These are phyloP conservation scores for Dryas alaskensis DNA, from an alignment of 306 rosid species.

Conservation along the genomic window DNA sequence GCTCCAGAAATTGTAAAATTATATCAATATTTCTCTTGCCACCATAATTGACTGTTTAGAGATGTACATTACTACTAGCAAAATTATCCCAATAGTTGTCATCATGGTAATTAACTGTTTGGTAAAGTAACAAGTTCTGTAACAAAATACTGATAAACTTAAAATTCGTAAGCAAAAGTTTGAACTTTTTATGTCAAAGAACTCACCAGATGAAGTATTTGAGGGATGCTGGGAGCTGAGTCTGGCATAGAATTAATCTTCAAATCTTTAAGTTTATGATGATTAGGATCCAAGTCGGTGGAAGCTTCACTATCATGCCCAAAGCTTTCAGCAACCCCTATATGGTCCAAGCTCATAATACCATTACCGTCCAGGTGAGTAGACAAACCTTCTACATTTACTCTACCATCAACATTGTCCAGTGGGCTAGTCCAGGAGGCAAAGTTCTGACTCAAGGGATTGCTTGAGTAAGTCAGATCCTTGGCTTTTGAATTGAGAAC, in stretches of 20 bases:
- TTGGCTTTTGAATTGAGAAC: conserved; percentile 46
- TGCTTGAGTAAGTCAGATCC: conserved; percentile 37
- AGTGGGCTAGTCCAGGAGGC: conserved; percentile 48
- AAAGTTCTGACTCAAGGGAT: conserved; percentile 46
- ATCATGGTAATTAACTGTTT: background rate
- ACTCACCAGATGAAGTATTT: conserved; percentile 89
- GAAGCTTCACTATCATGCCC: conserved; percentile 46
- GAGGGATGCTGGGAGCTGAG: conserved; percentile 80
- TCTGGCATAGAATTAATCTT: conserved; percentile 47
- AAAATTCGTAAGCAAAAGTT: background rate
- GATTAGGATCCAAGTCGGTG: conserved; percentile 47
- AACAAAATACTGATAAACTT: background rate
- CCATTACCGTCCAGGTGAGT: conserved; percentile 54
- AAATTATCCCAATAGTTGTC: background rate
- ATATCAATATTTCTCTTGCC: background rate
- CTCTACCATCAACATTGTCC: conserved; percentile 47
- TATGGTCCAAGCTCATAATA: conserved; percentile 45
- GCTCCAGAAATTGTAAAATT: background rate
- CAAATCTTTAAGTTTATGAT: conserved; percentile 41
- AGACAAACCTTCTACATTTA: conserved; percentile 53
- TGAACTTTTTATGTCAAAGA: conserved; percentile 3
- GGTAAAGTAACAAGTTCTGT: too few species aligned
- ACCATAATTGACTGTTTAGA: background rate
- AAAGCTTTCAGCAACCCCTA: conserved; percentile 47
- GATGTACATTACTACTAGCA: background rate